These are phyloP conservation scores for Stygiomarasmius scandens DNA, from an alignment of 1,284 basidiomycete genomes.

Conservation along the genomic window DNA sequence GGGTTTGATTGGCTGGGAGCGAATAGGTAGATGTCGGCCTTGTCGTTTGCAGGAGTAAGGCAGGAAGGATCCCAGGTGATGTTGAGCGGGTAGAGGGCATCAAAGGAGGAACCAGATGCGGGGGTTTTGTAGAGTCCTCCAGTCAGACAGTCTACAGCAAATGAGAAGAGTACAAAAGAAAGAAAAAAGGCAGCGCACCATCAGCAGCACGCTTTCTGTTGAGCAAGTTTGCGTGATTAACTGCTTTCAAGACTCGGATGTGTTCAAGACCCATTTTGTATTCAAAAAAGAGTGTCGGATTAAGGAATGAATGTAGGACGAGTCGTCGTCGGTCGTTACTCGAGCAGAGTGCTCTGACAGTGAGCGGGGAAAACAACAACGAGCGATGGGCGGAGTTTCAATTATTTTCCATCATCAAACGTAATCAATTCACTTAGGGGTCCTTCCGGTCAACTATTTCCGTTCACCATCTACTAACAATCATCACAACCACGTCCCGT, in stretches of 20 bases:
- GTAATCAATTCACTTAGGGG: neutral
- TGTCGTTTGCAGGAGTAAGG: conserved; percentile 35
- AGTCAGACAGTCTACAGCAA: conserved; percentile 9
- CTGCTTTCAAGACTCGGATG: conserved; percentile 29
- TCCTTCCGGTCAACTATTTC: neutral
- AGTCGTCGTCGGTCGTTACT: neutral
- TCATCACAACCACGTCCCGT: no score
- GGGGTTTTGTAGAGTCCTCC: conserved; percentile 59
- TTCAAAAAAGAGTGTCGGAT: neutral
- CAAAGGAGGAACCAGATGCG: conserved; percentile 47
- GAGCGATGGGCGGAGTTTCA: neutral
- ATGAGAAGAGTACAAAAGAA: neutral
- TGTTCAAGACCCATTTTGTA: conserved; percentile 29
- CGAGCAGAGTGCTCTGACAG: neutral
- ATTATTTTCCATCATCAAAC: neutral
- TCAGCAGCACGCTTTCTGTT: conserved; percentile 14
- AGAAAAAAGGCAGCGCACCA: neutral
- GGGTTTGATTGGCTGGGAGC: conserved; percentile 49
- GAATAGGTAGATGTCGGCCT: conserved; percentile 78
- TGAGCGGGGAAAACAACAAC: neutral
- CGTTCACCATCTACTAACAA: neutral
- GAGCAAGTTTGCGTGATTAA: conserved; percentile 24
- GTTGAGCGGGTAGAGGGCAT: conserved; percentile 45
- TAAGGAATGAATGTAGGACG: neutral
- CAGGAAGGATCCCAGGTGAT: conserved; percentile 77